Evolutionary conservation across 2,329 filamentous ascomycete genomes (phyloP).

Genomic region (Hawksworthiomyces lignivorus): DNA sequence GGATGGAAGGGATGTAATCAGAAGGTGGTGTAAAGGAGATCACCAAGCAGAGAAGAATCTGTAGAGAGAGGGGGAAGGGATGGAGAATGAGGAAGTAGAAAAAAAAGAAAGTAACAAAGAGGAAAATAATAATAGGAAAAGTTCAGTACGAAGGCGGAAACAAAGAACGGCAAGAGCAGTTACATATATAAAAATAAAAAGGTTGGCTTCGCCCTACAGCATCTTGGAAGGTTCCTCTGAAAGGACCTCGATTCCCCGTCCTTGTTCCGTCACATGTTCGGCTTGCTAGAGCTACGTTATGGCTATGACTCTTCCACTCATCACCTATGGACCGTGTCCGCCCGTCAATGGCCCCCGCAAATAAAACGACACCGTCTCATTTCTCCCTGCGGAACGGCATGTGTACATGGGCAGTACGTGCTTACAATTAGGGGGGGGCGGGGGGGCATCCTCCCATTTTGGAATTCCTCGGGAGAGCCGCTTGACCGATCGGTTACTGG

Average conservation of each 20-base stretch:
- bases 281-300: constrained; percentile 4
- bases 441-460: too few relatives aligned
- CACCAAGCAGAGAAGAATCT: too few relatives aligned
- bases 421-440: too few relatives aligned
- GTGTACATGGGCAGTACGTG: too few relatives aligned
- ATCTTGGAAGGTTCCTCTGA: too few relatives aligned
- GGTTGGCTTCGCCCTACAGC: too few relatives aligned
- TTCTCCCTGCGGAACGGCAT: too few relatives aligned
- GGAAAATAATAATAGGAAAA: background rate
- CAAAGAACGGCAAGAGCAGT: too few relatives aligned
- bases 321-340: background rate
- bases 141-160: constrained; percentile 3
- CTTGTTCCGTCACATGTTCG: constrained; percentile 15
- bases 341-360: background rate
- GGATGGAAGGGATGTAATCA: background rate
- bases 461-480: constrained; percentile 5
- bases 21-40: background rate
- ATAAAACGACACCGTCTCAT: too few relatives aligned
- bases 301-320: constrained; percentile 7
- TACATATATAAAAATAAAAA: too few relatives aligned
- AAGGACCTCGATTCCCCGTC: too few relatives aligned
- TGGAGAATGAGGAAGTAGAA: background rate
- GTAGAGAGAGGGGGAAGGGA: background rate
- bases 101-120: background rate
- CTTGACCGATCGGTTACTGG: constrained; percentile 14